Conservation (phyloP, 2,329 filamentous ascomycete genomes). For the Scopulariopsis brevicaulis region DNA sequence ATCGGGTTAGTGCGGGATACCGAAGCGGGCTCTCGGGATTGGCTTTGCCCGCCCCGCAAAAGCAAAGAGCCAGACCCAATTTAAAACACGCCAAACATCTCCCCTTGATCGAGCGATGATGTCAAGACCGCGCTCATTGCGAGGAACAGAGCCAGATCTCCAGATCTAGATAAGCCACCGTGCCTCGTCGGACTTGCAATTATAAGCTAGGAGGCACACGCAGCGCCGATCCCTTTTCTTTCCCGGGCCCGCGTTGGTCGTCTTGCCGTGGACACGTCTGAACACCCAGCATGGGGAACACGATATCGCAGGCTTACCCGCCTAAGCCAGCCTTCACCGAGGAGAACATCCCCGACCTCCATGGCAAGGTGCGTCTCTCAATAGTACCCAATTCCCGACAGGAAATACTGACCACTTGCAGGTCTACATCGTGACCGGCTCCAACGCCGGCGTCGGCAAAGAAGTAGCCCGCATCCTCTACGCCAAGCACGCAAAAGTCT, state of each 20-base stretch:
- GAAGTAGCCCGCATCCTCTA: constrained; percentile 43
- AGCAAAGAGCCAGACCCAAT: no score
- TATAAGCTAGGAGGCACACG: no score
- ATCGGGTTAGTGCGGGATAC: no score
- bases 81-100: neutral
- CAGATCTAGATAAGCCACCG: no score
- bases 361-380: constrained; percentile 35
- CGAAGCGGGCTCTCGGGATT: no score
- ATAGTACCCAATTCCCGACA: neutral
- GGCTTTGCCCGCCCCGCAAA: no score
- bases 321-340: constrained; percentile 12
- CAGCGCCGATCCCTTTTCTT: no score
- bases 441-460: constrained; percentile 32
- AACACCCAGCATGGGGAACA: neutral
- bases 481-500: constrained; percentile 39
- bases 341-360: constrained; percentile 57
- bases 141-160: no score
- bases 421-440: constrained; percentile 39
- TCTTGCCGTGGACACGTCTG: neutral
- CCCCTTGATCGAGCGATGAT: neutral
- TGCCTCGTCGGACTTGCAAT: no score
- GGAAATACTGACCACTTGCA: constrained; percentile 6
- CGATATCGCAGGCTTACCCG: constrained; percentile 2
- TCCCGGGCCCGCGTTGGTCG: no score
- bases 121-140: no score